A percentile compares a stretch with the other conserved stretches of the same genome.
Conservation (phyloP, 441 rosid genomes). For the Erodium moschatum region DNA sequence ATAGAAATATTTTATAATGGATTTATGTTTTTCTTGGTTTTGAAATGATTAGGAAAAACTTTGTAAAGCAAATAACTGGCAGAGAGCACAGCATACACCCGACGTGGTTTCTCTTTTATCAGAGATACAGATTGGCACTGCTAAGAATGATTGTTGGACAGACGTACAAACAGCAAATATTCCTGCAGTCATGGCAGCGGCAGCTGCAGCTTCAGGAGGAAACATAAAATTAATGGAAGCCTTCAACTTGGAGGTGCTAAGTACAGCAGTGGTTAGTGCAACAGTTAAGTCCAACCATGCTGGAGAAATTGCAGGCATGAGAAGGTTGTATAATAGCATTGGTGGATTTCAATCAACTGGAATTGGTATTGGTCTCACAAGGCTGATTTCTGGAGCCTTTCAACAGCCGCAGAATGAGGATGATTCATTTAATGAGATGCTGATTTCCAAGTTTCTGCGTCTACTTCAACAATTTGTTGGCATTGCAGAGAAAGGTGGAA, state of each 20-base stretch:
- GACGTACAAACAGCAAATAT: constrained; percentile 83
- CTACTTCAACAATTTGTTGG: constrained; percentile 92
- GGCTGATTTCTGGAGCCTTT: constrained; percentile 86
- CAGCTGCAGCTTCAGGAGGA: constrained; percentile 97
- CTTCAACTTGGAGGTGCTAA: constrained; percentile 90
- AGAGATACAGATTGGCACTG: constrained; percentile 87
- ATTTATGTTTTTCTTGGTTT: constrained; percentile 14
- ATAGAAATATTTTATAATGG: constrained; percentile 9
- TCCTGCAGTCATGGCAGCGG: constrained; percentile 98
- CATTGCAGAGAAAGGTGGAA: constrained; percentile 79
- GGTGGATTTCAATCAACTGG: constrained; percentile 87
- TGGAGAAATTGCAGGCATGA: constrained; percentile 99
- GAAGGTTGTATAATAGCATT: constrained; percentile 84
- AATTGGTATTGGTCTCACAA: constrained; percentile 40
- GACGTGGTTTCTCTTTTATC: constrained; percentile 91
- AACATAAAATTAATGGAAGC: constrained; percentile 72
- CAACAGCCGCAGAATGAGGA: constrained; percentile 61
- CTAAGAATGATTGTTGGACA: constrained; percentile 83
- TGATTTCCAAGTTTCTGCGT: constrained; percentile 67
- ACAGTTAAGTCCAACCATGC: constrained; percentile 90
- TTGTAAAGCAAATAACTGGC: constrained; percentile 97
- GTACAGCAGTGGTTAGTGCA: constrained; percentile 92
- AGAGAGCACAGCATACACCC: constrained; percentile 72
- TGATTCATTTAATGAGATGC: constrained; percentile 80
- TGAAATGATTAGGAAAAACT: constrained; percentile 65